Base-by-base conservation (phyloP, 2,329 filamentous ascomycete species). In the Thelonectria blattea region DNA sequence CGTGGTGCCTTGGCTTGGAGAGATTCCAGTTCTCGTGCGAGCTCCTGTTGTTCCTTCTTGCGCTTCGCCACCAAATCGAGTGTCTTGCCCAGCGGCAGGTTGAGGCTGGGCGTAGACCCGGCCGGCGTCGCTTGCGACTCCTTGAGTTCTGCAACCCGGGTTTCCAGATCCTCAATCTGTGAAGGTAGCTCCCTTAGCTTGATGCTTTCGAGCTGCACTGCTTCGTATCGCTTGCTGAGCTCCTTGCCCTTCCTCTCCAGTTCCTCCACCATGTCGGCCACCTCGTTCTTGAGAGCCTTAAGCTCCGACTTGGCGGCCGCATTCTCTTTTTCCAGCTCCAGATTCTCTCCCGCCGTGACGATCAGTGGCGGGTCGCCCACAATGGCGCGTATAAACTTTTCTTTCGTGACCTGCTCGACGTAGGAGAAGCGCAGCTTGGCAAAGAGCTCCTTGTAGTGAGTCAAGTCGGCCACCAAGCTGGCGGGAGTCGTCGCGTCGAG, bases 401-500 rank as follows among this genome's bases (percentile, higher is more conserved):
- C 95, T 78, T 98, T 99, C 46, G 94, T 98, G 64, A 98, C 93
- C 81, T 98, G 95, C 78, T 99, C 95, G 69, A 97, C 91, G 78
- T 98, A 98, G 65, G 91, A 96, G 81, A 98, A 98, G 68, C 94
- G 92, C 41, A 98, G 84, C 79, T 99, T 98, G 43, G 92, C 90
- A 77, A 98, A 99, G 18, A 98, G 86, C 77, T 97, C 93, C 79
- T 91, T 92, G 80, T 98, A 97, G 76, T 98, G 93, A 30, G 85
- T 82, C 27, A 98, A 83, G 75, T 98, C 94, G 27, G 91, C 91
- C 65, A 91, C 88, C 8, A 98, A 82, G 17, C 89, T 89, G 15
- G 90, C 85, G 0, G 93, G 92, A 10, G 88, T 91, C 17, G 87
- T 86, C 62, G 84, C 86, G 66, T 89, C 87, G 63, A 88, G 83